Conservation (phyloP, 495 filamentous ascomycete species). For the Hyaloscypha bicolor region DNA sequence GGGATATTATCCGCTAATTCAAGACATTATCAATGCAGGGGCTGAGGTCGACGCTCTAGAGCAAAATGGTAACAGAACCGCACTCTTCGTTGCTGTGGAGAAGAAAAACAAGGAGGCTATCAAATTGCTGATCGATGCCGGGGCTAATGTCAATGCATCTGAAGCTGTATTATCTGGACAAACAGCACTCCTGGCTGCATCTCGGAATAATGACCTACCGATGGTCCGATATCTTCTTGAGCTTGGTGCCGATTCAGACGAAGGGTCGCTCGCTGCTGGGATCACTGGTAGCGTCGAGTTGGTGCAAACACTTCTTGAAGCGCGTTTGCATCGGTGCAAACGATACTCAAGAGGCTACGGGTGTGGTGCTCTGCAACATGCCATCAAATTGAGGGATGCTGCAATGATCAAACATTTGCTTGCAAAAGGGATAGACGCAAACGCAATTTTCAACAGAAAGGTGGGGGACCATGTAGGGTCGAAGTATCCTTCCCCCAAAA, state of each 20-base stretch:
- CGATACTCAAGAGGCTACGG: slow-evolving; percentile 10
- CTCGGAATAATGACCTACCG: slow-evolving; percentile 7
- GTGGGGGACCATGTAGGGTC: neutral
- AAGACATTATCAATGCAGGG: slow-evolving; percentile 18
- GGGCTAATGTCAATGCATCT: slow-evolving; percentile 20
- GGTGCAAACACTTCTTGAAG: slow-evolving; percentile 17
- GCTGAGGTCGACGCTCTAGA: slow-evolving; percentile 11
- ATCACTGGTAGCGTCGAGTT: slow-evolving; percentile 15
- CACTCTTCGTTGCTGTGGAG: slow-evolving; percentile 16
- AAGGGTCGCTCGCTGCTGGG: slow-evolving; percentile 5
- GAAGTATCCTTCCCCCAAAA: neutral
- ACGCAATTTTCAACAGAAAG: slow-evolving; percentile 17
- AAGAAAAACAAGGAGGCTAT: slow-evolving; percentile 10
- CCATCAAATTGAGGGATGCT: slow-evolving; percentile 7
- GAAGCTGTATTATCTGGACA: slow-evolving; percentile 4
- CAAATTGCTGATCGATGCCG: slow-evolving; percentile 11
- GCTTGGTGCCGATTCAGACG: slow-evolving; percentile 21
- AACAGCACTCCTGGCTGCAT: slow-evolving; percentile 15
- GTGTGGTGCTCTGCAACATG: slow-evolving; percentile 11
- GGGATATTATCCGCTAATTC: slow-evolving; percentile 19
- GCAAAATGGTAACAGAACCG: slow-evolving; percentile 17
- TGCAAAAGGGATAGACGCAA: slow-evolving; percentile 35
- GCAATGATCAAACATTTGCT: slow-evolving; percentile 36
- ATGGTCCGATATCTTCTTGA: slow-evolving; percentile 17
- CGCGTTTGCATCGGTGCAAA: slow-evolving; percentile 16